phyloP scores from a whole-genome alignment of 179 eudicot species.

The Patellifolia procumbens region DNA sequence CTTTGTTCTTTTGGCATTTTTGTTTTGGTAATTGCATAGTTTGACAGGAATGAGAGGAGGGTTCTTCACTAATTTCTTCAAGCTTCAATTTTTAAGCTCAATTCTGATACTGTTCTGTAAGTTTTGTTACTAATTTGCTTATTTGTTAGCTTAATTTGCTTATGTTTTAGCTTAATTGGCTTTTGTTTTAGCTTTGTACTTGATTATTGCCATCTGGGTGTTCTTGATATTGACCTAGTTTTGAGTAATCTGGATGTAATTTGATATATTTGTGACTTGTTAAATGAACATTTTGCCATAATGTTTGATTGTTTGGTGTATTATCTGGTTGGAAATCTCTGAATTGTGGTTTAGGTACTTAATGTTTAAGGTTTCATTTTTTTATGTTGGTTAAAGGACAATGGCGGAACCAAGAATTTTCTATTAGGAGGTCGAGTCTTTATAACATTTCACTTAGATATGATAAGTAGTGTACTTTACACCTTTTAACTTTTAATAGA shows the following conservation, averaged over 20 bases:
- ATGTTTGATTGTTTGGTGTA: background rate
- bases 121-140: constrained; percentile 30
- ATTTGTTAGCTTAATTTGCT: constrained; percentile 16
- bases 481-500: too few relatives aligned
- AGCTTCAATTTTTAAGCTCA: constrained; percentile 38
- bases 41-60: constrained; percentile 53
- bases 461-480: too few relatives aligned
- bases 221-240: constrained; percentile 10
- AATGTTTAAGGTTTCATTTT: constrained; percentile 18
- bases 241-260: background rate
- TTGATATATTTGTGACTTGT: constrained; percentile 4
- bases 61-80: constrained; percentile 28
- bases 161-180: too few relatives aligned
- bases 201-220: constrained; percentile 21
- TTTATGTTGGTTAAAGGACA: constrained; percentile 3
- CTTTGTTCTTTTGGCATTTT: constrained; percentile 15
- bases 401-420: too few relatives aligned
- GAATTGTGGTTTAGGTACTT: constrained; percentile 15
- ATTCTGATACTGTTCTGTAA: constrained; percentile 52
- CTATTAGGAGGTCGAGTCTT: too few relatives aligned
- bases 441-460: too few relatives aligned
- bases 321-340: constrained; percentile 19
- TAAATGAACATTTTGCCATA: constrained; percentile 12
- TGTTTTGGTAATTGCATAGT: constrained; percentile 14
- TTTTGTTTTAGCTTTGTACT: constrained; percentile 1